Percentiles rank a stretch among this genome's conserved stretches.
Evolutionary conservation across 805 yeast genomes (phyloP).

Genomic region (Naumovozyma castellii): DNA sequence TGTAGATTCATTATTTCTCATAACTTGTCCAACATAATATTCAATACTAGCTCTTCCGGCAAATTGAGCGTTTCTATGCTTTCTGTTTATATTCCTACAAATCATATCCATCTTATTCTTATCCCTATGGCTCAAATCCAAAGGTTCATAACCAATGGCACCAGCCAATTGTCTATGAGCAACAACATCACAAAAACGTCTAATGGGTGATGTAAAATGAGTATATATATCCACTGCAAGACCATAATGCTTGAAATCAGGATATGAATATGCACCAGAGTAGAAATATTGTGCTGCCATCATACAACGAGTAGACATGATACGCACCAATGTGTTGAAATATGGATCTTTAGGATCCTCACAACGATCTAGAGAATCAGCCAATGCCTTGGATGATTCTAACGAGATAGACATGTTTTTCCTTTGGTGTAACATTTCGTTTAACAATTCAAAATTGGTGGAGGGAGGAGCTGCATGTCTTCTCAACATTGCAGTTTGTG

Average conservation of each 20-base stretch:
- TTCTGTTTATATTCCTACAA: constrained; percentile 78
- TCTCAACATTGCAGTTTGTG: constrained; percentile 97
- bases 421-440: constrained; percentile 77
- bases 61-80: constrained; percentile 96
- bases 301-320: constrained; percentile 98
- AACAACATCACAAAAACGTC: constrained; percentile 95
- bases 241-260: constrained; percentile 94
- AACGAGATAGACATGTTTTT: constrained; percentile 68
- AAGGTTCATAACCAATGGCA: constrained; percentile 88
- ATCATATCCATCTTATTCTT: constrained; percentile 82
- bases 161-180: constrained; percentile 97
- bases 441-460: constrained; percentile 79
- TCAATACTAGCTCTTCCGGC: constrained; percentile 98
- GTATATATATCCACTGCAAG: constrained; percentile 95
- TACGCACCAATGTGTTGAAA: constrained; percentile 86
- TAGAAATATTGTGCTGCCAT: constrained; percentile 97
- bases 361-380: constrained; percentile 87
- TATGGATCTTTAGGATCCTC: constrained; percentile 75
- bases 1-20: constrained; percentile 68
- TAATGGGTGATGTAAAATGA: constrained; percentile 95
- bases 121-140: constrained; percentile 76
- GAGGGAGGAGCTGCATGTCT: constrained; percentile 97
- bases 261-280: constrained; percentile 78
- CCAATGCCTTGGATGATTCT: constrained; percentile 82
- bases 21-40: constrained; percentile 95